These are phyloP conservation scores for Juncus inflexus DNA, from an alignment of 176 grass and related monocot genomes.

Conservation along the genomic window DNA sequence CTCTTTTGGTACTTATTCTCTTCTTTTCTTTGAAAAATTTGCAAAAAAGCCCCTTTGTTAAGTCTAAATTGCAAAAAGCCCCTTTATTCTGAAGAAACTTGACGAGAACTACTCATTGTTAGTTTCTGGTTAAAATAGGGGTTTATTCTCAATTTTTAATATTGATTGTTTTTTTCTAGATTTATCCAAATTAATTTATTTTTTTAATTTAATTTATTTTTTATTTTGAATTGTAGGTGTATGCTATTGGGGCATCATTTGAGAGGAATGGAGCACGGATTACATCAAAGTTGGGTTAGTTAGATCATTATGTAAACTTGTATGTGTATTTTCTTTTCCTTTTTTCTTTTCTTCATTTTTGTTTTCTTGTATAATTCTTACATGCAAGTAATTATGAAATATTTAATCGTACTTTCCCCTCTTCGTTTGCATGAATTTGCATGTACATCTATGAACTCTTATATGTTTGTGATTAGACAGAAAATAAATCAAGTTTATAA, in stretches of 20 bases:
- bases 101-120: background rate
- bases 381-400: constrained; percentile 9
- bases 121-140: background rate
- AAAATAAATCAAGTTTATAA: background rate
- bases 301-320: constrained; percentile 19
- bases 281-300: constrained; percentile 28
- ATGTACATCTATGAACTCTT: background rate
- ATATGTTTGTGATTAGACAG: background rate
- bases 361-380: constrained; percentile 20
- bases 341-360: constrained; percentile 3
- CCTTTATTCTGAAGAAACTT: background rate
- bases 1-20: constrained; percentile 28
- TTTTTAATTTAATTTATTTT: background rate
- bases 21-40: background rate
- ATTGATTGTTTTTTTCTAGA: background rate
- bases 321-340: constrained; percentile 18
- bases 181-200: background rate
- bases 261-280: constrained; percentile 36
- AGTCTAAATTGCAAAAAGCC: background rate
- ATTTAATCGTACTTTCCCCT: background rate
- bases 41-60: no score
- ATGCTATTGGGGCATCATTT: constrained; percentile 37
- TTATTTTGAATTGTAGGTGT: constrained; percentile 20
- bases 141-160: no score
- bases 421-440: constrained; percentile 10